Evolutionary conservation across 495 filamentous ascomycete species (phyloP).

Genomic region (Xylaria palmicola): DNA sequence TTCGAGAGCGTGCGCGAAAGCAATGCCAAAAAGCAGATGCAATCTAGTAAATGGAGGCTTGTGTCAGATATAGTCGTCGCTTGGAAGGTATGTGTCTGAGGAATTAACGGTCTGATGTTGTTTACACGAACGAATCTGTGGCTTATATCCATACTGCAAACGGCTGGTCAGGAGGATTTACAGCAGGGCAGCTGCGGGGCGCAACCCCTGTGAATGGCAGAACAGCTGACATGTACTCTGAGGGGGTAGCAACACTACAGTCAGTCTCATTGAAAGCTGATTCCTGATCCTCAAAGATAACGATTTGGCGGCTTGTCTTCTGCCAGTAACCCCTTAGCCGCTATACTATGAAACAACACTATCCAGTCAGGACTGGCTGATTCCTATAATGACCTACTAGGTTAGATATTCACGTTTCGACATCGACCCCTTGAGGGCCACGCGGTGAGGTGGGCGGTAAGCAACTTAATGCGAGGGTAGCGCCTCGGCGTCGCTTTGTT

Average conservation of each 20-base stretch:
- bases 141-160: background rate
- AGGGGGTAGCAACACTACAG: too few relatives aligned
- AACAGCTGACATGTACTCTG: too few relatives aligned
- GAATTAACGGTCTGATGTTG: background rate
- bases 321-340: too few relatives aligned
- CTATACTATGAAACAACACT: too few relatives aligned
- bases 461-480: background rate
- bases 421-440: too few relatives aligned
- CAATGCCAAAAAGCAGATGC: conserved; percentile 1
- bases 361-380: too few relatives aligned
- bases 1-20: background rate
- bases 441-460: background rate
- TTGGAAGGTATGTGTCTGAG: background rate
- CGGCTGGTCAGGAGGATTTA: background rate
- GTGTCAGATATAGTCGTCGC: background rate
- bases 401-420: too few relatives aligned
- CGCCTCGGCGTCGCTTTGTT: background rate
- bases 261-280: too few relatives aligned
- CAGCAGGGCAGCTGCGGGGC: background rate
- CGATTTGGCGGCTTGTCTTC: too few relatives aligned
- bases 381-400: too few relatives aligned
- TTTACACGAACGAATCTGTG: background rate
- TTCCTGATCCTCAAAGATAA: too few relatives aligned
- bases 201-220: too few relatives aligned
- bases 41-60: background rate